Percentiles rank a stretch among this genome's conserved stretches.
Evolutionary conservation across 345 rosid species (phyloP).

Genomic region (Acer saccharum): DNA sequence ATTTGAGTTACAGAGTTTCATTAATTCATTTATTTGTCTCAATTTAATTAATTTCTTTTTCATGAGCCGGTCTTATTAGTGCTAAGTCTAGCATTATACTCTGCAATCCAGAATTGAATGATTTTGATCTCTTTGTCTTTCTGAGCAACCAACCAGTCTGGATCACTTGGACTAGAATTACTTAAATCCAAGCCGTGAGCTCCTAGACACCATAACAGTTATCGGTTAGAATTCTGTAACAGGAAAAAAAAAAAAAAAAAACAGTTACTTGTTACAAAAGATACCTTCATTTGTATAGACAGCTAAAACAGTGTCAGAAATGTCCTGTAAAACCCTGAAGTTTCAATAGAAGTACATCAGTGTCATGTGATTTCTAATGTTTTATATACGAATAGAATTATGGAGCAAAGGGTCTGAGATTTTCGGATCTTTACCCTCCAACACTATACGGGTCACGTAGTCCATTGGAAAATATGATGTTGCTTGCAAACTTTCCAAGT

Average conservation of each 20-base stretch:
- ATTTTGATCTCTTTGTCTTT: conserved; percentile 35
- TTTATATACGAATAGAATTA: no score
- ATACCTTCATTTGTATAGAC: conserved; percentile 34
- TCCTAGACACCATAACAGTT: conserved; percentile 27
- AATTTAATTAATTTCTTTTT: background rate
- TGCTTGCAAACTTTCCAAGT: conserved; percentile 44
- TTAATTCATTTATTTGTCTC: background rate
- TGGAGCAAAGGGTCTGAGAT: background rate
- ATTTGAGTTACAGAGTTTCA: background rate
- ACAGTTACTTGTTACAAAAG: background rate
- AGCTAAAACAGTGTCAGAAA: conserved; percentile 45
- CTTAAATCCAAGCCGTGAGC: conserved; percentile 43
- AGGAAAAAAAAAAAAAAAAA: background rate
- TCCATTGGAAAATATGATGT: conserved; percentile 57
- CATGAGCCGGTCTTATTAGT: background rate
- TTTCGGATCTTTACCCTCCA: conserved; percentile 39
- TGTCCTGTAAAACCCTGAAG: conserved; percentile 44
- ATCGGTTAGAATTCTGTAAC: background rate
- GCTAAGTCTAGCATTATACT: conserved; percentile 25
- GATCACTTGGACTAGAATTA: conserved; percentile 28
- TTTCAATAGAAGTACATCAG: background rate
- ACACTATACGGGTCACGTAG: conserved; percentile 47
- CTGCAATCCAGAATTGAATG: conserved; percentile 41
- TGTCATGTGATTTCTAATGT: background rate
- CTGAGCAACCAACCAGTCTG: conserved; percentile 45